Evolutionary conservation across 331 rosid genomes (phyloP).

Genomic region (Rosa hybrid): DNA sequence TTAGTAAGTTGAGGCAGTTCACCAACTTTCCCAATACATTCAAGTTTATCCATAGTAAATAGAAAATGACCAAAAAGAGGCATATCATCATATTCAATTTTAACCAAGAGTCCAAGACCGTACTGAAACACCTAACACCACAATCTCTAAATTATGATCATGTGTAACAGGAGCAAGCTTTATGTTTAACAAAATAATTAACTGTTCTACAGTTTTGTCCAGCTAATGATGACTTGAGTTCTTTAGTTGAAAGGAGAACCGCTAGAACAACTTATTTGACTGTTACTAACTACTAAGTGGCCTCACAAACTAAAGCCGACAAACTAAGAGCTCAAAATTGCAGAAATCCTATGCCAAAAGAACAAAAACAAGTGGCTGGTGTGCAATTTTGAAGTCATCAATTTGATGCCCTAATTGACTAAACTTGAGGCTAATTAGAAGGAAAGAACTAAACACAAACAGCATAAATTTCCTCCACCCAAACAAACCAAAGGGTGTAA

Average conservation of each 20-base stretch:
- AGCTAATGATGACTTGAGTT: not conserved
- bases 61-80: not conserved
- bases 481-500: not conserved
- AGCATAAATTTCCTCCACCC: not conserved
- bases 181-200: not conserved
- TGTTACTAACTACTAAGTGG: not conserved
- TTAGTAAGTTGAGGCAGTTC: conserved; percentile 11
- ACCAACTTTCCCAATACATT: conserved; percentile 8
- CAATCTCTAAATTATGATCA: not conserved
- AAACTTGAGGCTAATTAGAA: not conserved
- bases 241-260: not conserved
- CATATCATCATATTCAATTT: not conserved
- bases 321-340: not conserved
- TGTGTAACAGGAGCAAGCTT: not conserved
- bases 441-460: not conserved
- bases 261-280: conserved; percentile 8
- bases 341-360: not conserved
- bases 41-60: not conserved
- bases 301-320: not conserved
- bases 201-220: not conserved
- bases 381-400: not conserved
- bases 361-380: not conserved
- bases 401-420: not conserved
- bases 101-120: not conserved
- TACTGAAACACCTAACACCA: conserved; percentile 6